A percentile compares a stretch with the other conserved stretches of the same genome.
These are phyloP conservation scores for Elsinoe arachidis DNA, from an alignment of 2,329 filamentous ascomycete genomes.

Conservation along the genomic window DNA sequence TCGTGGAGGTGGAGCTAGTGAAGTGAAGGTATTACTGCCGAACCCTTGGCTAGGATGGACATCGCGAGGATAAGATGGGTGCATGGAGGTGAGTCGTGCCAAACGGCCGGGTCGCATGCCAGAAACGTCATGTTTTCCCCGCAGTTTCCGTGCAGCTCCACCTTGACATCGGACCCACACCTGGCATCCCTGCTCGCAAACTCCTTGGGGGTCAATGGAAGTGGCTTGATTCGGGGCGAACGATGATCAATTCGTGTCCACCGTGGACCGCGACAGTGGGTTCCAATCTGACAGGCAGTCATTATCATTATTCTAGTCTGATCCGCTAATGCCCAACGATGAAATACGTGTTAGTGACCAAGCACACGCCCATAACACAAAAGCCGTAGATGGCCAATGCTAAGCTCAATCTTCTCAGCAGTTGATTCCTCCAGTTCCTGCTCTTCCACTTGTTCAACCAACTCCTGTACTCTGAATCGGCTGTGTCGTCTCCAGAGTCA, in stretches of 20 bases:
- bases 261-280: no score
- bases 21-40: conserved; percentile 3
- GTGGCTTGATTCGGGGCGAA: background rate
- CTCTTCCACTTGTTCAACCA: conserved; percentile 30
- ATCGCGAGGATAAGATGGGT: background rate
- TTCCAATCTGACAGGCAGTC: background rate
- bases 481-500: conserved; percentile 33
- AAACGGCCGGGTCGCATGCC: background rate
- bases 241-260: background rate
- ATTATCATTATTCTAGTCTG: conserved; percentile 3
- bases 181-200: background rate
- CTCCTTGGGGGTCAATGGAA: background rate
- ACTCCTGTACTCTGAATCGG: conserved; percentile 28
- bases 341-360: conserved; percentile 79
- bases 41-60: background rate
- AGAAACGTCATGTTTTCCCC: conserved; percentile 8
- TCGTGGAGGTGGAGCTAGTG: conserved; percentile 4
- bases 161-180: background rate
- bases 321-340: conserved; percentile 50
- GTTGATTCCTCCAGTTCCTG: conserved; percentile 50
- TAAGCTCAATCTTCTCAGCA: conserved; percentile 63
- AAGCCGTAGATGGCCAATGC: conserved; percentile 74
- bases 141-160: background rate
- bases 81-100: background rate
- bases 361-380: conserved; percentile 80